phyloP scores from a whole-genome alignment of 2,329 filamentous ascomycete genomes.

The Graphilbum ipis-grandicollis region DNA sequence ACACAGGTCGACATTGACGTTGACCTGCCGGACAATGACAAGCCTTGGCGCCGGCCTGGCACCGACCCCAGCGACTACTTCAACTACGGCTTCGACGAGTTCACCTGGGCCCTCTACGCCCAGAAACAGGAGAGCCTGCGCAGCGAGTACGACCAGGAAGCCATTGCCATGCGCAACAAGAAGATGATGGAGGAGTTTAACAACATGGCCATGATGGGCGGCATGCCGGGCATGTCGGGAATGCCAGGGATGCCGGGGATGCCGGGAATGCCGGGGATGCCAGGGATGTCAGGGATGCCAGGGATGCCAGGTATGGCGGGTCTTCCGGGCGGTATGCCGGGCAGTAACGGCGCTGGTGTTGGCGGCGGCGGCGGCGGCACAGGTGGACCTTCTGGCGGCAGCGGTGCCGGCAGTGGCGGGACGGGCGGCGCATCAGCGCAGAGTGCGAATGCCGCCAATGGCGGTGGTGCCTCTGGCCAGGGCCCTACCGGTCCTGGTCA shows the following conservation, averaged over 20 bases:
- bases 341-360: slow-evolving; percentile 12
- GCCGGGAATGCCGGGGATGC: slow-evolving; percentile 14
- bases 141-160: slow-evolving; percentile 54
- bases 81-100: slow-evolving; percentile 98
- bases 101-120: slow-evolving; percentile 91
- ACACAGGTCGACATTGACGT: slow-evolving; percentile 56
- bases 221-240: slow-evolving; percentile 20
- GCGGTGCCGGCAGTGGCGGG: neutral
- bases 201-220: slow-evolving; percentile 49
- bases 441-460: slow-evolving; percentile 11
- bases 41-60: slow-evolving; percentile 88
- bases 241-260: slow-evolving; percentile 16
- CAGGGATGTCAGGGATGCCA: slow-evolving; percentile 22
- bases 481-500: too few relatives aligned
- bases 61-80: slow-evolving; percentile 95
- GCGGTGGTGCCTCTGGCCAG: too few relatives aligned
- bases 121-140: slow-evolving; percentile 70
- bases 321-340: slow-evolving; percentile 15
- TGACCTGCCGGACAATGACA: slow-evolving; percentile 64
- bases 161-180: slow-evolving; percentile 47
- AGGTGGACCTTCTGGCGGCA: neutral
- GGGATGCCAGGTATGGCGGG: slow-evolving; percentile 13
- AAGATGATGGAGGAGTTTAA: slow-evolving; percentile 62
- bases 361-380: neutral
- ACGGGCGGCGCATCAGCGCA: slow-evolving; percentile 13